Evolutionary conservation across 352 stramenopile genomes (phyloP), one percentile per base, ranked within the genome.

Genomic region (Globisporangium camurandrum): DNA sequence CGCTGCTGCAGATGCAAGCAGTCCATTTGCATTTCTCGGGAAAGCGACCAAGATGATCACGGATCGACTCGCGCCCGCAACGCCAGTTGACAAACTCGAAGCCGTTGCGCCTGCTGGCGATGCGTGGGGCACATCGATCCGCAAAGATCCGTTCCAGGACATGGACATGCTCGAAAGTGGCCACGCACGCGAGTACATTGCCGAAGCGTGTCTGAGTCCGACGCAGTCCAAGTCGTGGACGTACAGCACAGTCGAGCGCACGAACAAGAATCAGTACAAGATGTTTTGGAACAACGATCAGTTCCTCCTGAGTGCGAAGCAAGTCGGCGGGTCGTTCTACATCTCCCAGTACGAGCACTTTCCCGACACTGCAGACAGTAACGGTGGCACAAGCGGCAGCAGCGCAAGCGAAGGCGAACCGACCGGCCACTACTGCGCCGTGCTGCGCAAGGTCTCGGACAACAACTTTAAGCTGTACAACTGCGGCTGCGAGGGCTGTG

Each of bases 281-380:
- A 90, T 90, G 78, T 89, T 81, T 51, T 90, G 73, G 76, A 86
- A 91, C 62, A 86, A 85, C 48, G 81, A 92, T 53, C 71, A 86
- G 54, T 92, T 92, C 57, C 56, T 92, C 39, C 66, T 90, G 37
- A 92, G 81, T 24, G 81, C 81, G 53, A 89, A 88, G 62, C 77
- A 92, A 39, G 60, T 88, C n/a, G 77, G 75, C 27, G 76, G 76
- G 30, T 86, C 70, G 17, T 92, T 92, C 54, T 95, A 89, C 69
- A 93, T 95, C 58, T 95, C 81, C 20, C 84, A 95, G 54, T 95
- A 95, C 57, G 78, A 92, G 47, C 68, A 94, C 46, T 95, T 95
- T 56, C 74, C 84, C 1, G 78, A 92, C 43, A n/a, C n/a, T n/a
- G n/a, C n/a, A n/a, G n/a, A n/a, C n/a, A n/a, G n/a, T n/a, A n/a